Evolutionary conservation across 2,329 filamentous ascomycete genomes (phyloP).

Genomic region (Pseudocercospora ulei): DNA sequence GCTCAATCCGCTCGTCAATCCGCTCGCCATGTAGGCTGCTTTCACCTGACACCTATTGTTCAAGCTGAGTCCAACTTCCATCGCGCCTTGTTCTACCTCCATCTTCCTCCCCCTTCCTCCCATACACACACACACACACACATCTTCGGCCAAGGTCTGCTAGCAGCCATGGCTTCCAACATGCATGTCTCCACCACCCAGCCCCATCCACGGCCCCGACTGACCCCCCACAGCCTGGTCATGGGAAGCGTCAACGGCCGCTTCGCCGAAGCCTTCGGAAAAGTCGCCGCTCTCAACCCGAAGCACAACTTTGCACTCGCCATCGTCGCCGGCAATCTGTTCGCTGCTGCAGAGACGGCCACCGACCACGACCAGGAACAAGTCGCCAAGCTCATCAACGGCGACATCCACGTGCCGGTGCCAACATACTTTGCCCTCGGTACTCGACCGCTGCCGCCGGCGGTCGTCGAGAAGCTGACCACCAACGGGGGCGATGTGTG

Average conservation of each 20-base stretch:
- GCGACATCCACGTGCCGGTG: conserved; percentile 63
- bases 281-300: conserved; percentile 66
- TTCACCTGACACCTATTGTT: background rate
- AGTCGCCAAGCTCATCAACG: conserved; percentile 52
- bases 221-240: conserved; percentile 52
- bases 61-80: conserved; percentile 3
- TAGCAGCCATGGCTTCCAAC: conserved; percentile 46
- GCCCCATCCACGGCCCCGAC: conserved; percentile 3
- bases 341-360: conserved; percentile 45
- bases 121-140: background rate
- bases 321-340: conserved; percentile 75
- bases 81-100: background rate
- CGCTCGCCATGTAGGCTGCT: no score
- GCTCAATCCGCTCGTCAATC: no score
- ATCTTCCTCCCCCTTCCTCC: background rate
- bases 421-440: conserved; percentile 88
- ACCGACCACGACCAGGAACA: conserved; percentile 42
- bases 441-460: conserved; percentile 58
- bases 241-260: conserved; percentile 75
- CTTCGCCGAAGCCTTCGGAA: conserved; percentile 61
- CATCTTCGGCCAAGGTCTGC: conserved; percentile 3
- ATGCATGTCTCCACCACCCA: conserved; percentile 38
- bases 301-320: conserved; percentile 86
- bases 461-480: conserved; percentile 63
- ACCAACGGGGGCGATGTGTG: conserved; percentile 62